phyloP scores from a whole-genome alignment of 1,284 basidiomycete species.

The Paramarasmius palmivorus region DNA sequence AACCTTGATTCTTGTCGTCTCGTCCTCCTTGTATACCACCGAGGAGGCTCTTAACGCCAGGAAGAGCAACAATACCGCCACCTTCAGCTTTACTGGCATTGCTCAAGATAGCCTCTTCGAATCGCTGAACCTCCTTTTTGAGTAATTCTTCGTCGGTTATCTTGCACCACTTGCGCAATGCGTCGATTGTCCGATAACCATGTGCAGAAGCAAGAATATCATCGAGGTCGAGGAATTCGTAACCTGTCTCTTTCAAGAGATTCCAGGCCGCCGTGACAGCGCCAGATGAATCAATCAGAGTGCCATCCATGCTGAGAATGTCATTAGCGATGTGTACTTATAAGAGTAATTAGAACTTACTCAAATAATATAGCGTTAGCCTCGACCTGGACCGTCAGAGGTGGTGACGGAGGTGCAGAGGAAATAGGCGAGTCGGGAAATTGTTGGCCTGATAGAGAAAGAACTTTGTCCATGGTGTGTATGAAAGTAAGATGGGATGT shows the following conservation, averaged over 20 bases:
- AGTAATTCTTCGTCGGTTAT: slow-evolving; percentile 47
- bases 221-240: slow-evolving; percentile 38
- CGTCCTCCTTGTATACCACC: slow-evolving; percentile 18
- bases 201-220: slow-evolving; percentile 46
- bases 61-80: slow-evolving; percentile 39
- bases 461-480: slow-evolving; percentile 5
- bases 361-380: slow-evolving; percentile 16
- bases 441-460: slow-evolving; percentile 6
- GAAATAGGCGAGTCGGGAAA: not conserved
- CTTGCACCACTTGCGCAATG: slow-evolving; percentile 48
- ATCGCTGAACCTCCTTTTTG: slow-evolving; percentile 40
- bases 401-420: slow-evolving; percentile 1
- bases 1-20: slow-evolving; percentile 22
- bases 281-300: slow-evolving; percentile 44
- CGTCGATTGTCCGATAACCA: slow-evolving; percentile 57
- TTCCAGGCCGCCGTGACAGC: slow-evolving; percentile 50
- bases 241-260: slow-evolving; percentile 31
- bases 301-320: slow-evolving; percentile 18
- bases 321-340: not conserved
- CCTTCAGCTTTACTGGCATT: slow-evolving; percentile 35
- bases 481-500: not conserved
- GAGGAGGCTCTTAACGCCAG: slow-evolving; percentile 39
- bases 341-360: slow-evolving; percentile 4
- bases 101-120: slow-evolving; percentile 43
- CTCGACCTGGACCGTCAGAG: slow-evolving; percentile 2